Evolutionary conservation across 177 flowering plant genomes (phyloP).

Genomic region (Telopea speciosissima): DNA sequence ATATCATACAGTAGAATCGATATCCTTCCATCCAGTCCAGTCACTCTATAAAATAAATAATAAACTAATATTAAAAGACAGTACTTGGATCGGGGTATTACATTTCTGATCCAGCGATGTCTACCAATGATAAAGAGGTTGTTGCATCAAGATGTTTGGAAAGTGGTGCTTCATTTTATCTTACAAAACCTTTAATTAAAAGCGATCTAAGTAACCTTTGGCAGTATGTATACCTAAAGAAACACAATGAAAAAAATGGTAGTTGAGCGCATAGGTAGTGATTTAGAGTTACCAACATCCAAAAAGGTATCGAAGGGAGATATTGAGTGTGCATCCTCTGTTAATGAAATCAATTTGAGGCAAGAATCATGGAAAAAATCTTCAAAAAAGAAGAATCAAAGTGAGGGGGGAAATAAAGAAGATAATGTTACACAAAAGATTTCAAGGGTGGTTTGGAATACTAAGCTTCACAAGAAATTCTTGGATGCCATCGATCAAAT

Average conservation of each 20-base stretch:
- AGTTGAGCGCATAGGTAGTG: background rate
- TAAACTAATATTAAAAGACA: too few relatives aligned
- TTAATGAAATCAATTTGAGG: constrained; percentile 10
- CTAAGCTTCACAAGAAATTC: constrained; percentile 45
- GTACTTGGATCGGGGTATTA: too few relatives aligned
- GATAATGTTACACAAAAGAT: constrained; percentile 19
- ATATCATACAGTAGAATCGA: too few relatives aligned
- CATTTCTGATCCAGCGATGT: constrained; percentile 65
- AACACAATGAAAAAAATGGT: background rate
- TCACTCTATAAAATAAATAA: too few relatives aligned
- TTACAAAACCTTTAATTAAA: too few relatives aligned
- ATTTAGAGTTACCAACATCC: background rate
- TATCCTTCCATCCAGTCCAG: too few relatives aligned
- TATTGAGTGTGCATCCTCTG: constrained; percentile 13
- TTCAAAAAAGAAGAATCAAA: too few relatives aligned
- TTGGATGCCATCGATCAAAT: constrained; percentile 41
- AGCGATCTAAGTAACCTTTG: constrained; percentile 38
- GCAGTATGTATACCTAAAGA: constrained; percentile 32
- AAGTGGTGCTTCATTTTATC: constrained; percentile 46
- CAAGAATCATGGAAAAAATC: constrained; percentile 1
- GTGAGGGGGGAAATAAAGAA: background rate
- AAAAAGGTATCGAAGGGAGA: background rate
- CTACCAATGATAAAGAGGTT: constrained; percentile 33
- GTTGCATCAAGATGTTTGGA: constrained; percentile 29
- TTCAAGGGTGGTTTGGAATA: constrained; percentile 47